Evolutionary conservation across 164 flowering plant genomes (phyloP).

Genomic region (Tetrastigma voinierianum): DNA sequence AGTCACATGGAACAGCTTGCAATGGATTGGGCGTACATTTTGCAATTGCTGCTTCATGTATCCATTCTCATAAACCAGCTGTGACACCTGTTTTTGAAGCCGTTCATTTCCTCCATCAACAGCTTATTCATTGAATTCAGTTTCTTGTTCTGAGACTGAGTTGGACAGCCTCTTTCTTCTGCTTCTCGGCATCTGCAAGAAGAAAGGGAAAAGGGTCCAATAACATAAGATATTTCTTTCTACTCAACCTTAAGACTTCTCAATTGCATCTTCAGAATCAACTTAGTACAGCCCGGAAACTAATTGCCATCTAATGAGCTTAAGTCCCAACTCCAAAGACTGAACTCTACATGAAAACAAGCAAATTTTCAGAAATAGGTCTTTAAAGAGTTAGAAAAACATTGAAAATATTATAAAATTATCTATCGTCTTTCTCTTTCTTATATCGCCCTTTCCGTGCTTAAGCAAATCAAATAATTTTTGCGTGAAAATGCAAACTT

Average conservation of each 20-base stretch:
- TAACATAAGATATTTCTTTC: too few species aligned
- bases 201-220: not conserved
- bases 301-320: not conserved
- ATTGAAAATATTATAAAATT: too few species aligned
- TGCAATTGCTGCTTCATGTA: conserved; percentile 71
- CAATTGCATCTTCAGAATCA: not conserved
- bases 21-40: conserved; percentile 15
- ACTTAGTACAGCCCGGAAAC: too few species aligned
- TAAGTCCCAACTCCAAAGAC: not conserved
- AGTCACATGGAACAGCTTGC: not conserved
- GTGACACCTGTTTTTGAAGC: conserved; percentile 79
- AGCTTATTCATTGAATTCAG: conserved; percentile 78
- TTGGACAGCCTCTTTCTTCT: conserved; percentile 69
- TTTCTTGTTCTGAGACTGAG: conserved; percentile 73
- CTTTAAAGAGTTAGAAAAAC: too few species aligned
- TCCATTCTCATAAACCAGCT: conserved; percentile 79
- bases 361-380: too few species aligned
- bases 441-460: too few species aligned
- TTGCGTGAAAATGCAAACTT: too few species aligned
- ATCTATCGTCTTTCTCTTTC: too few species aligned
- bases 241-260: too few species aligned
- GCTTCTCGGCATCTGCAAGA: conserved; percentile 75
- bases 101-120: conserved; percentile 87
- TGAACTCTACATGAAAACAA: too few species aligned
- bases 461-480: too few species aligned